phyloP scores from a whole-genome alignment of 768 basidiomycete species.

The Termitomyces sp. region DNA sequence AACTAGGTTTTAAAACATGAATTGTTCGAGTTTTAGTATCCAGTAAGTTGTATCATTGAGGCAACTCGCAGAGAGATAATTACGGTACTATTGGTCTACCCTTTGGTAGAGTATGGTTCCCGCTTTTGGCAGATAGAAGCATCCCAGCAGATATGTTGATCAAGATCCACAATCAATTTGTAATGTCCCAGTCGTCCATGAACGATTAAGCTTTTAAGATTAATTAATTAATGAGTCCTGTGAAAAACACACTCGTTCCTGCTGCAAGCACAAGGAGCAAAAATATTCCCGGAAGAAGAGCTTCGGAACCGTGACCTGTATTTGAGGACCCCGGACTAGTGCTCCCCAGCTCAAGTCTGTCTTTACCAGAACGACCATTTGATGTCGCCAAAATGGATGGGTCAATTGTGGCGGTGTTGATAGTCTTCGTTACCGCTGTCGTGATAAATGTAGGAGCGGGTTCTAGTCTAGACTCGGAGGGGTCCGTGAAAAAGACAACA shows the following conservation, averaged over 20 bases:
- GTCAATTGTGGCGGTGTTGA: conserved; percentile 53
- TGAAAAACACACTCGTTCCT: not conserved
- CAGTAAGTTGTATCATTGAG: not conserved
- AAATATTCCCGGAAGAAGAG: not conserved
- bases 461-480: conserved; percentile 16
- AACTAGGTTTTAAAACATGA: not conserved
- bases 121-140: not conserved
- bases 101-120: not conserved
- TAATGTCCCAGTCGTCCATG: conserved; percentile 20
- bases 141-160: not conserved
- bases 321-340: conserved; percentile 23
- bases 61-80: not conserved
- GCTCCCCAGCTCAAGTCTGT: conserved; percentile 20
- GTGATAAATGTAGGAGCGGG: conserved; percentile 47
- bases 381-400: conserved; percentile 47
- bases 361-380: conserved; percentile 34
- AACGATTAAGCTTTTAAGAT: not conserved
- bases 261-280: not conserved
- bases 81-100: not conserved
- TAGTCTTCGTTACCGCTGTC: conserved; percentile 46
- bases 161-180: not conserved
- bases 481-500: conserved; percentile 60
- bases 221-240: conserved; percentile 27
- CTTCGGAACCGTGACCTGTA: not conserved
- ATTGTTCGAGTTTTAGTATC: not conserved